phyloP scores from a whole-genome alignment of 306 rosid species.

The Cucumis hystrix region DNA sequence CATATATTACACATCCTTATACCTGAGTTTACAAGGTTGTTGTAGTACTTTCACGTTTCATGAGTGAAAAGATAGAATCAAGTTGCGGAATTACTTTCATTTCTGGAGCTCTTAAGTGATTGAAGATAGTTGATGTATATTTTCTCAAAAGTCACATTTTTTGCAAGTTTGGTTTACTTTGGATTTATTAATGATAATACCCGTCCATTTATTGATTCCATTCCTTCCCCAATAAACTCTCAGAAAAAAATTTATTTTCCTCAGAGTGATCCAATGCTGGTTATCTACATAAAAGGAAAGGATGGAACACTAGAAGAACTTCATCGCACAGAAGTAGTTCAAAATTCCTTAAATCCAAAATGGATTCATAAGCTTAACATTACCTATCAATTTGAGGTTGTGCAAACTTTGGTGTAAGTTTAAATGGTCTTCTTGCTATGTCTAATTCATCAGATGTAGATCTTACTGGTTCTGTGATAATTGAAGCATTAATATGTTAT shows the following conservation, averaged over 20 bases:
- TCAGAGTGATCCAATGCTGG: conserved; percentile 92
- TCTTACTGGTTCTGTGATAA: conserved; percentile 22
- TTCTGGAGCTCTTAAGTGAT: background rate
- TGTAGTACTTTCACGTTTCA: background rate
- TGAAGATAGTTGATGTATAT: no score
- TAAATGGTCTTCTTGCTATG: conserved; percentile 17
- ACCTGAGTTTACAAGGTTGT: background rate
- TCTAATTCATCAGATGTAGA: conserved; percentile 11
- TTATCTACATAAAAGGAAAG: conserved; percentile 58
- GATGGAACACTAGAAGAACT: conserved; percentile 76
- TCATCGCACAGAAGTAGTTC: conserved; percentile 83
- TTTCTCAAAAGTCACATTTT: background rate
- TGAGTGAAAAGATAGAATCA: background rate
- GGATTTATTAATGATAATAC: background rate
- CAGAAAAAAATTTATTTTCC: conserved; percentile 9
- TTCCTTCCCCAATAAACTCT: conserved; percentile 9
- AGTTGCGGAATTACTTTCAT: background rate
- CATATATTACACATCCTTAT: background rate
- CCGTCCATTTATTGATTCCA: background rate
- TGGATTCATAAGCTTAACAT: conserved; percentile 73
- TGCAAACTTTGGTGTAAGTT: conserved; percentile 91
- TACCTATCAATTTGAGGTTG: conserved; percentile 75
- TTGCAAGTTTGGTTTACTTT: background rate
- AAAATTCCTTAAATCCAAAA: conserved; percentile 67
- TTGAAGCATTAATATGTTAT: conserved; percentile 9